Conservation (phyloP, 306 rosid species). For the Lathyrus aphaca region DNA sequence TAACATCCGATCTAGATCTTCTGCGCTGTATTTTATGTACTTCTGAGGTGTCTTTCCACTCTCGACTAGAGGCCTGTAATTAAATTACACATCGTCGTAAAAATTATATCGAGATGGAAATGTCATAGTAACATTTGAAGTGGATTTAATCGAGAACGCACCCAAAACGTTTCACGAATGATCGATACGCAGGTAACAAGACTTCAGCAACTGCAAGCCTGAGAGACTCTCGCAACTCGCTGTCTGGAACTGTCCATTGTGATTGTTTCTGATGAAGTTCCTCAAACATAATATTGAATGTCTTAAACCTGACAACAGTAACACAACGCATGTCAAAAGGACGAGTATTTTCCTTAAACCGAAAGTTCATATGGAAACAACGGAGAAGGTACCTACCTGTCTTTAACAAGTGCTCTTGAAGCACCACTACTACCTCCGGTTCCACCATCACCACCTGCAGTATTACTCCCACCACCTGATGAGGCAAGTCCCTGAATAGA, state of each 20-base stretch:
- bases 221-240: slow-evolving; percentile 89
- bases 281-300: slow-evolving; percentile 82
- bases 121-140: slow-evolving; percentile 17
- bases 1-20: slow-evolving; percentile 92
- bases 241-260: slow-evolving; percentile 95
- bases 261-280: slow-evolving; percentile 97
- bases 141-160: slow-evolving; percentile 43
- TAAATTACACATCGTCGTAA: slow-evolving; percentile 26
- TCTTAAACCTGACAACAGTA: slow-evolving; percentile 66
- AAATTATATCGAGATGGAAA: slow-evolving; percentile 3
- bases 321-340: slow-evolving; percentile 23
- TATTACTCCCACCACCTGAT: slow-evolving; percentile 79
- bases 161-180: slow-evolving; percentile 88
- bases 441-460: slow-evolving; percentile 71
- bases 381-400: slow-evolving; percentile 65
- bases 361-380: not conserved
- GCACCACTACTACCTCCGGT: slow-evolving; percentile 83
- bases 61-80: slow-evolving; percentile 76
- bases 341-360: not conserved
- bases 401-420: slow-evolving; percentile 92
- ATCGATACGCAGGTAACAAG: slow-evolving; percentile 89
- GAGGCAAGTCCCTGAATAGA: slow-evolving; percentile 84
- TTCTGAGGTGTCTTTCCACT: slow-evolving; percentile 86
- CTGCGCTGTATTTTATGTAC: slow-evolving; percentile 74
- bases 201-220: slow-evolving; percentile 96